Evolutionary conservation across 2,329 filamentous ascomycete genomes (phyloP).

Genomic region (Penicillium sp.): DNA sequence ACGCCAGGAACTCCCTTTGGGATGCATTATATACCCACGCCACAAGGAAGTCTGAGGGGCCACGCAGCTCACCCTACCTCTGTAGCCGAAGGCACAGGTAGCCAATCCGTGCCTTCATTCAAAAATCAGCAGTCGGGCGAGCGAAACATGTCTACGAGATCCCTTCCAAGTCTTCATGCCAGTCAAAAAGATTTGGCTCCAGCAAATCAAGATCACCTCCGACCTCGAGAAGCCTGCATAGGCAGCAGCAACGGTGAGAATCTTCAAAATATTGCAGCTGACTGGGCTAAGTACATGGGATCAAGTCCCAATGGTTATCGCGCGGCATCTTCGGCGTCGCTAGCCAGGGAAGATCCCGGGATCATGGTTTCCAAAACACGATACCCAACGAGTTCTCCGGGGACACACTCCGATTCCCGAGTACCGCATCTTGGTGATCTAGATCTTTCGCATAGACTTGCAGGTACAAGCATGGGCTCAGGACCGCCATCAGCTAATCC

Average conservation of each 20-base stretch:
- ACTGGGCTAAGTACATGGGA: slow-evolving; percentile 15
- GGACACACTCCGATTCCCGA: slow-evolving; percentile 16
- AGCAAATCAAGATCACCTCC: not conserved
- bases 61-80: not conserved
- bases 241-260: not conserved
- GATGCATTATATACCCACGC: slow-evolving; percentile 18
- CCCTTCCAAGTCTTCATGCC: slow-evolving; percentile 10
- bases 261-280: slow-evolving; percentile 3
- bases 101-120: not conserved
- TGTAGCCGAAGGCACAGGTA: not conserved
- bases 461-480: slow-evolving; percentile 24
- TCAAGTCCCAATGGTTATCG: slow-evolving; percentile 1
- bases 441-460: slow-evolving; percentile 29
- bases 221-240: not conserved
- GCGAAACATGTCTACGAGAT: slow-evolving; percentile 1
- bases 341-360: slow-evolving; percentile 12
- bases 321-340: slow-evolving; percentile 16
- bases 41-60: slow-evolving; percentile 10
- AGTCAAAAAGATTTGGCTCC: not conserved
- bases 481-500: slow-evolving; percentile 18
- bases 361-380: slow-evolving; percentile 27
- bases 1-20: slow-evolving; percentile 12
- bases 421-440: slow-evolving; percentile 30
- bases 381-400: slow-evolving; percentile 11
- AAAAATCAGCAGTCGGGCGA: not conserved